Conservation (phyloP, 2,329 filamentous ascomycete genomes). For the Monosporascus sp. region DNA sequence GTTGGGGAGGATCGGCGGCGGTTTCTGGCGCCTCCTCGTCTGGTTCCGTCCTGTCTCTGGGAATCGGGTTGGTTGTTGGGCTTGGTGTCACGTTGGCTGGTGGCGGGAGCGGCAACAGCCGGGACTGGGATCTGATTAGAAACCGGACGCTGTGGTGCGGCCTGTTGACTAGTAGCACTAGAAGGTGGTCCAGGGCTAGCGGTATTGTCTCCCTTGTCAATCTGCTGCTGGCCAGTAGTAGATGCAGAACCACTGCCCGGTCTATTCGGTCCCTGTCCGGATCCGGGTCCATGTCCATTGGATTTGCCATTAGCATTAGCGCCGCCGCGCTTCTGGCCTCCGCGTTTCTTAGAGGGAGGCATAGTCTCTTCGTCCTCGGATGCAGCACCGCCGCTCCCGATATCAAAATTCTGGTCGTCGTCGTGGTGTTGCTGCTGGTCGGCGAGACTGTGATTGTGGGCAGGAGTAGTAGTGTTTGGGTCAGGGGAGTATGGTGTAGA, state of each 20-base stretch:
- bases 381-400: not conserved
- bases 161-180: not conserved
- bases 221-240: slow-evolving; percentile 13
- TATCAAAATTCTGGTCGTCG: not conserved
- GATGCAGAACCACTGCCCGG: slow-evolving; percentile 1
- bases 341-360: slow-evolving; percentile 23
- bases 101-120: slow-evolving; percentile 11
- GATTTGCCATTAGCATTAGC: slow-evolving; percentile 13
- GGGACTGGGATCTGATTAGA: slow-evolving; percentile 5
- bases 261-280: slow-evolving; percentile 5
- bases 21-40: slow-evolving; percentile 6
- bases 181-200: slow-evolving; percentile 4
- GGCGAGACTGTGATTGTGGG: not conserved
- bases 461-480: not conserved
- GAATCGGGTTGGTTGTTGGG: slow-evolving; percentile 12
- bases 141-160: slow-evolving; percentile 1
- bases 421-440: slow-evolving; percentile 2
- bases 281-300: slow-evolving; percentile 6
- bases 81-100: slow-evolving; percentile 18
- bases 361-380: slow-evolving; percentile 7
- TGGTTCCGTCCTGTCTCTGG: slow-evolving; percentile 12
- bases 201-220: slow-evolving; percentile 7
- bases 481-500: not conserved
- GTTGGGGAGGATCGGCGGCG: slow-evolving; percentile 7
- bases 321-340: slow-evolving; percentile 21